phyloP scores from a whole-genome alignment of 306 rosid species.

The Rosa chinensis region DNA sequence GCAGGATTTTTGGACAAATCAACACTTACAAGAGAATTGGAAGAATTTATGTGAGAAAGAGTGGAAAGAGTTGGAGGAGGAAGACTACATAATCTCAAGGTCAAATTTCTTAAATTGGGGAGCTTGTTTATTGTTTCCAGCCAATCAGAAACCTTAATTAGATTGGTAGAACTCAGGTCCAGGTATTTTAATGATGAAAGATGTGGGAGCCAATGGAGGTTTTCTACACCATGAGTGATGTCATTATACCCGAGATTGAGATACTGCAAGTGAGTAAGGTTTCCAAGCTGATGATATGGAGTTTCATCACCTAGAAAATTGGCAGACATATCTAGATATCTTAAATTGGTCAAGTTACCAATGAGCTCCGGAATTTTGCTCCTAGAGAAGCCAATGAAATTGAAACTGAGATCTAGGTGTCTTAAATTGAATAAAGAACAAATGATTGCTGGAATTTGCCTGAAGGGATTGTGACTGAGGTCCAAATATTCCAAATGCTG shows the following conservation, averaged over 20 bases:
- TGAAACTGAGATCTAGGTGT: background rate
- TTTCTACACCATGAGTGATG: background rate
- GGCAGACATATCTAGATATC: background rate
- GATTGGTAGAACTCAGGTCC: background rate
- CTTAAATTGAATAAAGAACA: no score
- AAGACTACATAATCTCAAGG: background rate
- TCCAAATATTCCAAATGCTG: background rate
- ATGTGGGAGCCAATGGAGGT: background rate
- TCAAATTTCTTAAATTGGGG: background rate
- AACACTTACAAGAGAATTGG: background rate
- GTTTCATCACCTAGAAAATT: background rate
- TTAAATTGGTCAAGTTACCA: background rate
- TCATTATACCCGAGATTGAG: accelerated
- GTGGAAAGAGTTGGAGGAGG: background rate
- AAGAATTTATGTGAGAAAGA: background rate
- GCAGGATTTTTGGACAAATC: accelerated
- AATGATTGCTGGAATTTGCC: no score
- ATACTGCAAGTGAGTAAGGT: background rate
- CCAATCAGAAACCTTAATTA: background rate
- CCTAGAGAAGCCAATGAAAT: background rate
- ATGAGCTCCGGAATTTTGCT: background rate
- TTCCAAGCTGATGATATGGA: background rate
- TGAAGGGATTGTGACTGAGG: no score
- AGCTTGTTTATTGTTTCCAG: background rate
- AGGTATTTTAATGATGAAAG: background rate